Conservation (phyloP, 1,284 basidiomycete species). For the Leccinum subfulvum region DNA sequence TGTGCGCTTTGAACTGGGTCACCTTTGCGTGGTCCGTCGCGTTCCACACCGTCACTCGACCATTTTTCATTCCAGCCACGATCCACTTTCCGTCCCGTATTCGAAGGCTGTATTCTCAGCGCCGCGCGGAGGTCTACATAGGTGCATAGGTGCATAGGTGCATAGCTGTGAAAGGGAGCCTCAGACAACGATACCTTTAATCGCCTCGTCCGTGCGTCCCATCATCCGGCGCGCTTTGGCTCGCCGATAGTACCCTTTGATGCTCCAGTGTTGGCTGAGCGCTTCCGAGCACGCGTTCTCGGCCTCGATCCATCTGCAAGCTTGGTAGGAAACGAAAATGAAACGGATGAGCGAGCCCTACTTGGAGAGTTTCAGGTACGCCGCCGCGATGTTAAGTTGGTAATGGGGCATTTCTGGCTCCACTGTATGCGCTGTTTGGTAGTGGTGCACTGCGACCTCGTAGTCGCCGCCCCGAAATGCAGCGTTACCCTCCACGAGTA, state of each 20-base stretch:
- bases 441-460: constrained; percentile 51
- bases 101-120: constrained; percentile 57
- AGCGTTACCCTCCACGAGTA: constrained; percentile 50
- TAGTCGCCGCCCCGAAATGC: constrained; percentile 64
- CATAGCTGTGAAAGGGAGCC: not conserved
- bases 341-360: constrained; percentile 28
- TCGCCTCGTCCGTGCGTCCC: constrained; percentile 55
- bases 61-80: no score
- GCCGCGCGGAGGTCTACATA: constrained; percentile 55
- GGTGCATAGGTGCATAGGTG: not conserved
- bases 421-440: constrained; percentile 55
- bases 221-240: constrained; percentile 63
- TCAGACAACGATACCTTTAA: constrained; percentile 43
- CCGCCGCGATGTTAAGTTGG: constrained; percentile 69
- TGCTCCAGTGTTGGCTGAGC: constrained; percentile 58
- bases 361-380: constrained; percentile 64
- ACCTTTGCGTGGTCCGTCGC: no score
- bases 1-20: no score
- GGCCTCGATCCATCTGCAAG: constrained; percentile 61
- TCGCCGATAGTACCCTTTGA: constrained; percentile 65
- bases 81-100: constrained; percentile 38
- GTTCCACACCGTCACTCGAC: no score
- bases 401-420: constrained; percentile 72
- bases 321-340: constrained; percentile 3
- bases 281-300: constrained; percentile 65